These are phyloP conservation scores for Citrus glauca DNA, from an alignment of 345 rosid genomes.

Conservation along the genomic window DNA sequence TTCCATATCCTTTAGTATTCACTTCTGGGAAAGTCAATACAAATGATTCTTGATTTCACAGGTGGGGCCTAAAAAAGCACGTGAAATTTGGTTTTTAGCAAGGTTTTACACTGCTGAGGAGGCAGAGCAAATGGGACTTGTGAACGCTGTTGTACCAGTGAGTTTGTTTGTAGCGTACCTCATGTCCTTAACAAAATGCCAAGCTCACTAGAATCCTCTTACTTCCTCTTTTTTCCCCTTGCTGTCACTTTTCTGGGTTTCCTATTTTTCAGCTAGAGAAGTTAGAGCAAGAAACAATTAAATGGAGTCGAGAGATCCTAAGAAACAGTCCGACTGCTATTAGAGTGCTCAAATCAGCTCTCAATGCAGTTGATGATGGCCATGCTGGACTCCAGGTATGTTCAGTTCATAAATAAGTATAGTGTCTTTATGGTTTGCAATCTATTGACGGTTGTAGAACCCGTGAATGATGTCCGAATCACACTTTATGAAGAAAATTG, in stretches of 20 bases:
- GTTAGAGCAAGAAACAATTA: slow-evolving; percentile 80
- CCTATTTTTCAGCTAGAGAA: slow-evolving; percentile 49
- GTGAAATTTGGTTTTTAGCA: slow-evolving; percentile 93
- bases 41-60: slow-evolving; percentile 20
- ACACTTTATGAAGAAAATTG: background rate
- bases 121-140: slow-evolving; percentile 95
- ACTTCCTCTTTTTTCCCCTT: background rate
- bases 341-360: slow-evolving; percentile 85
- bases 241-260: background rate
- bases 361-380: slow-evolving; percentile 92
- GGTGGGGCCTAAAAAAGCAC: slow-evolving; percentile 94
- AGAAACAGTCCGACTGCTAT: slow-evolving; percentile 92
- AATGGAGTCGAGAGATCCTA: slow-evolving; percentile 89
- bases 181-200: background rate
- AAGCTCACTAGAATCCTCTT: background rate
- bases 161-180: slow-evolving; percentile 19
- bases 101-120: slow-evolving; percentile 85
- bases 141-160: slow-evolving; percentile 82
- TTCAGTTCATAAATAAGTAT: background rate
- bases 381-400: slow-evolving; percentile 89
- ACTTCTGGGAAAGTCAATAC: background rate
- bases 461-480: background rate
- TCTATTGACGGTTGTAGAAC: background rate
- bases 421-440: background rate
- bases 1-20: background rate